A percentile compares a stretch with the other conserved stretches of the same genome.
Evolutionary conservation across 129 eudicot genomes (phyloP).

Genomic region (Deinandra increscens): DNA sequence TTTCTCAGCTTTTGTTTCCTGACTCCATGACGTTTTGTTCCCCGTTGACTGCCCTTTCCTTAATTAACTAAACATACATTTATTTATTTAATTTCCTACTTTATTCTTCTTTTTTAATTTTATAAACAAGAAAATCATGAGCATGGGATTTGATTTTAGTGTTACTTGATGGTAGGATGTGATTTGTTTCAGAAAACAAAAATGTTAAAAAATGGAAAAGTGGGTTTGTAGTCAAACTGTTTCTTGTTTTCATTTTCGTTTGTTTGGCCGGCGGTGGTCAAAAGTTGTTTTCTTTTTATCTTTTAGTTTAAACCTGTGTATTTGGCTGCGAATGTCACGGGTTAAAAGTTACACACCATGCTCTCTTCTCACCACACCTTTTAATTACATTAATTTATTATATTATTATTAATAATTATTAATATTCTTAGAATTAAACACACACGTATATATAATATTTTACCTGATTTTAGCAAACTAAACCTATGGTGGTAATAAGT

Average conservation of each 20-base stretch:
- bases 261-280: slow-evolving; percentile 33
- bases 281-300: slow-evolving; percentile 23
- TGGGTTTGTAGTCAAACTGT: slow-evolving; percentile 11
- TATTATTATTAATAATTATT: too few species aligned
- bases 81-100: not conserved
- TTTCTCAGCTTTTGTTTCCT: slow-evolving; percentile 37
- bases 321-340: slow-evolving; percentile 31
- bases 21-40: slow-evolving; percentile 35
- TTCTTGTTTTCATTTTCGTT: not conserved
- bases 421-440: too few species aligned
- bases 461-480: too few species aligned
- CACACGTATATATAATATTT: too few species aligned
- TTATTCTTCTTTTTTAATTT: too few species aligned
- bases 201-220: too few species aligned
- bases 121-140: too few species aligned
- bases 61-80: slow-evolving; percentile 15
- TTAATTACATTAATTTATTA: slow-evolving; percentile 9
- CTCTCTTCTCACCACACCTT: slow-evolving; percentile 24
- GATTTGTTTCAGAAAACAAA: too few species aligned
- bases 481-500: too few species aligned
- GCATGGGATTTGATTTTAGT: too few species aligned
- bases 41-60: slow-evolving; percentile 26
- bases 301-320: slow-evolving; percentile 23
- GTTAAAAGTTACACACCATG: slow-evolving; percentile 28
- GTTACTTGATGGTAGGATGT: too few species aligned